Conservation (phyloP, 73 alveolate species). For the Blepharisma japonicum region DNA sequence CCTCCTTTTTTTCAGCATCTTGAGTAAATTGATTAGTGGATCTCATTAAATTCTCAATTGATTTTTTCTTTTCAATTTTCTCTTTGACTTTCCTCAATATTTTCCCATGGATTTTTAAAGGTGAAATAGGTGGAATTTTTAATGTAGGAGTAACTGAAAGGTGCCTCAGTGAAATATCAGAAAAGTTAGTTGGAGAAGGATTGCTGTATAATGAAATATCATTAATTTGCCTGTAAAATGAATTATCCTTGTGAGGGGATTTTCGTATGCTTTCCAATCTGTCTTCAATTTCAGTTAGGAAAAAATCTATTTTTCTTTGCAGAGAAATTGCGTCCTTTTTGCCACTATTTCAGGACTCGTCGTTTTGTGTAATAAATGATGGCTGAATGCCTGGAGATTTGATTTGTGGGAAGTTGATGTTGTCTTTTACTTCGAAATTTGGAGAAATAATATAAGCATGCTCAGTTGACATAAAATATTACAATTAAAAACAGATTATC, state of each 20-base stretch:
- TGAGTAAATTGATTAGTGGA: neutral
- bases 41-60: constrained; percentile 14
- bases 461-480: too few relatives aligned
- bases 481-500: too few relatives aligned
- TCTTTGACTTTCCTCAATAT: neutral
- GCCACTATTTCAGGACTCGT: too few relatives aligned
- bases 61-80: neutral
- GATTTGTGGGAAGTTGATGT: too few relatives aligned
- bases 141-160: neutral
- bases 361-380: too few relatives aligned
- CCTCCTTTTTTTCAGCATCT: neutral
- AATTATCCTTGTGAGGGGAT: neutral
- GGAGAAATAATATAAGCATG: too few relatives aligned
- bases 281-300: constrained; percentile 20
- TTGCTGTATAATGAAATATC: too few relatives aligned
- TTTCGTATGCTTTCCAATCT: neutral
- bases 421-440: too few relatives aligned
- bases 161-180: neutral
- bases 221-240: too few relatives aligned
- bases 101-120: neutral
- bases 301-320: neutral
- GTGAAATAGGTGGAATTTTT: neutral
- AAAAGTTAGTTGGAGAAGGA: neutral
- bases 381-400: too few relatives aligned
- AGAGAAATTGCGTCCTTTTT: too few relatives aligned